Base-by-base conservation (phyloP, 1,139 yeast species). In the Williopsis jadinii region DNA sequence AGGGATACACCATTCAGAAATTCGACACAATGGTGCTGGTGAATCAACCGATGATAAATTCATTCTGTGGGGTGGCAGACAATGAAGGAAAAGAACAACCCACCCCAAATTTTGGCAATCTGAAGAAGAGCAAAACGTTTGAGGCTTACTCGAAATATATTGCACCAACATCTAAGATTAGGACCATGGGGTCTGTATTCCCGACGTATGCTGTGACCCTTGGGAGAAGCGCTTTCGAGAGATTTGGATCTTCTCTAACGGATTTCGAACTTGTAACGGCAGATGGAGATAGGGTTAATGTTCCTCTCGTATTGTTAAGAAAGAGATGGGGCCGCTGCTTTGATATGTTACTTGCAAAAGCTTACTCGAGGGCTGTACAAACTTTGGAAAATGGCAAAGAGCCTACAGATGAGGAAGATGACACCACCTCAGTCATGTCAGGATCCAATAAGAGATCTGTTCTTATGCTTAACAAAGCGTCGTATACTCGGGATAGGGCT, bases 291-390 rank as follows among this genome's bases (percentile, higher is more conserved):
- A 62, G 80, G 30, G 69, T 81, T 11, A 77, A 83, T 0, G 77
- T 80, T 2, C 80, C 88, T 1, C 50, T 77, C 39, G 68, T 68
- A 47, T 64, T 83, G 3, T 67, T 84, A 40, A 66, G 83, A 50
- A 82, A 79, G 52, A 67, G 92, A 55, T 84, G 94, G 94, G 92
- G 92, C 0, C 60, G 75, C 30, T 80, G 74, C 50, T 84, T 84
- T 55, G 79, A 79, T 45, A 70, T 70, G 48, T 50, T 83, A 24
- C 59, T 83, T 36, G 70, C 87, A 0, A 71, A 71, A 48, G 85
- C 82, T 0, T 83, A 82, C 55, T 77, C 82, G 2, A 67, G 71
- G 42, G 78, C 83, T 0, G 75, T 74, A 2, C 70, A 71, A 37
- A 68, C 67, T 36, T 64, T 73, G 41, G 62, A 66, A 9, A 38